A percentile compares a stretch with the other conserved stretches of the same genome.
Evolutionary conservation across 805 yeast genomes (phyloP).

Genomic region (Yueomyces sp.): DNA sequence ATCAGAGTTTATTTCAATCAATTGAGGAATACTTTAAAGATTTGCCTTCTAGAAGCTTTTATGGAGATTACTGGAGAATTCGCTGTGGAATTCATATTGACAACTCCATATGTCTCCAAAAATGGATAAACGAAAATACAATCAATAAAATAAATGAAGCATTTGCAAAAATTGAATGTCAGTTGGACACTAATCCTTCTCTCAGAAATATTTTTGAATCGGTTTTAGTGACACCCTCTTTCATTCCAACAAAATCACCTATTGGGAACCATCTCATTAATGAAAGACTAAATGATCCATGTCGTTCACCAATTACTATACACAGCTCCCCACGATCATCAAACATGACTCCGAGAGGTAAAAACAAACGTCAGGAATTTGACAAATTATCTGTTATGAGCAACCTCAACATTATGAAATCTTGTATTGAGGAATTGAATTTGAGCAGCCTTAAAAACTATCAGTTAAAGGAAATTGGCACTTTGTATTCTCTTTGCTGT

Average conservation of each 20-base stretch:
- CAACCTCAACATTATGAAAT: conserved; percentile 7
- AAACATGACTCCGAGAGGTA: conserved; percentile 20
- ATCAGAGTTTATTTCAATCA: too few relatives aligned
- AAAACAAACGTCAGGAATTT: conserved; percentile 13
- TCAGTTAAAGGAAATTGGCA: conserved; percentile 9
- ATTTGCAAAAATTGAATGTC: conserved; percentile 20
- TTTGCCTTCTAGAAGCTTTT: conserved; percentile 7
- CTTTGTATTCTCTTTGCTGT: conserved; percentile 11
- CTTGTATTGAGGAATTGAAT: conserved; percentile 6
- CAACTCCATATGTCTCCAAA: conserved; percentile 4
- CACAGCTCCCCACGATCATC: conserved; percentile 18
- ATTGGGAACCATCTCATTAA: not conserved
- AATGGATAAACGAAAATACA: conserved; percentile 13
- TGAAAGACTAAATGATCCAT: not conserved
- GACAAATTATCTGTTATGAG: conserved; percentile 14
- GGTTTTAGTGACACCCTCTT: conserved; percentile 33
- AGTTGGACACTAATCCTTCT: conserved; percentile 33
- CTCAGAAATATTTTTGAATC: conserved; percentile 37
- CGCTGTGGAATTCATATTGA: conserved; percentile 9
- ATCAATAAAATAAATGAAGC: conserved; percentile 21
- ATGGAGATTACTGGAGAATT: conserved; percentile 14
- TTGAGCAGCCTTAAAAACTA: conserved; percentile 6
- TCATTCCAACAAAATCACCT: conserved; percentile 1
- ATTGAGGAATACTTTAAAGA: conserved; percentile 2
- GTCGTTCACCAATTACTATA: too few relatives aligned